A percentile compares a stretch with the other conserved stretches of the same genome.
These are phyloP conservation scores for Fusarium udum DNA, from an alignment of 2,329 filamentous ascomycete species.

Conservation along the genomic window DNA sequence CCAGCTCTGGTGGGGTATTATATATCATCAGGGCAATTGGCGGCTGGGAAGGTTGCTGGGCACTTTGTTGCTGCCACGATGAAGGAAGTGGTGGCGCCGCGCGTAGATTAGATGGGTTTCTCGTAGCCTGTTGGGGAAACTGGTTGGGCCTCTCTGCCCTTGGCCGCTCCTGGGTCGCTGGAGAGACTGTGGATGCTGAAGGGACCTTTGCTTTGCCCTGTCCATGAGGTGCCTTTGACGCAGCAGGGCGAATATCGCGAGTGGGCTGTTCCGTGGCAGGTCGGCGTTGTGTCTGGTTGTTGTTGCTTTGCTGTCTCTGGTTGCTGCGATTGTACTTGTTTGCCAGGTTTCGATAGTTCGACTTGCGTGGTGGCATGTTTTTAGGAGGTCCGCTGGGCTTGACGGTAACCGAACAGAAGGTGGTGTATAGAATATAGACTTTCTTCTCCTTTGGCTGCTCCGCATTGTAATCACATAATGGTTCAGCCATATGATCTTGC, in stretches of 20 bases:
- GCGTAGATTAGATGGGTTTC: background rate
- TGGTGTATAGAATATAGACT: constrained; percentile 30
- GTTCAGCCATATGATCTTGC: constrained; percentile 21
- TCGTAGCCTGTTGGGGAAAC: background rate
- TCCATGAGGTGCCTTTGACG: background rate
- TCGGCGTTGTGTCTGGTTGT: background rate
- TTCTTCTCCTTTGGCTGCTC: constrained; percentile 32
- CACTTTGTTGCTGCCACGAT: background rate
- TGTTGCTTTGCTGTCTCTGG: constrained; percentile 2
- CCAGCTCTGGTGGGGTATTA: background rate
- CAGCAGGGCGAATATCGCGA: background rate
- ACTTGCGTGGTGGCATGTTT: background rate
- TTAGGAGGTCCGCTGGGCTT: constrained; percentile 15
- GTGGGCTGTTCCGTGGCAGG: background rate
- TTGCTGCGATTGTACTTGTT: background rate
- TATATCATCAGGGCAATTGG: constrained; percentile 1
- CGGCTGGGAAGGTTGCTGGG: background rate
- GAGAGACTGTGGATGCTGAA: background rate
- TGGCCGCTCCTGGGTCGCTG: background rate
- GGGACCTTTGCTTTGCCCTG: background rate
- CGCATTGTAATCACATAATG: constrained; percentile 25
- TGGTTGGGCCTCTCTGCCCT: background rate
- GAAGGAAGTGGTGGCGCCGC: background rate
- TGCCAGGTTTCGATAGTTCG: background rate
- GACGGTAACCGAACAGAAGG: constrained; percentile 22